Evolutionary conservation across 2,329 filamentous ascomycete genomes (phyloP), one percentile per base, ranked within the genome.

Genomic region (Arthrinium phaeospermum): DNA sequence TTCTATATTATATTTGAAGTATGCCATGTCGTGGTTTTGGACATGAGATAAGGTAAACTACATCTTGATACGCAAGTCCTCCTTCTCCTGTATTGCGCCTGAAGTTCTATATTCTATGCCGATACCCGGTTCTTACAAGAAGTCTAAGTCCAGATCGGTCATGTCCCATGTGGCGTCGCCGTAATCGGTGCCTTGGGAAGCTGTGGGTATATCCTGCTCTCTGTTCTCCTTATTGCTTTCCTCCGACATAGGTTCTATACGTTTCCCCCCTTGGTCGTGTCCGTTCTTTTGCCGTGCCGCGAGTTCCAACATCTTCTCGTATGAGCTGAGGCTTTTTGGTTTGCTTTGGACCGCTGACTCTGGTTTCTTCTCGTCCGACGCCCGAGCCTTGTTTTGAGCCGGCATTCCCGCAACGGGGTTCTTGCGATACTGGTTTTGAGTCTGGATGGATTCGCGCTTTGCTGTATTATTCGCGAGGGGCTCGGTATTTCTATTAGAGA

Each of bases 101-200:
- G 12, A 34, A 3, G 34, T n/a, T 61, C 57, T 22, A 37, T 41
- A 3, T 10, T 64, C 34, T 41, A 64, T 64, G 22, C 57, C 57
- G 13, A 41, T 41, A 64, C 57, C 57, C 30, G n/a, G 57, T 64
- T 47, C 67, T 49, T 69, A 69, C 22, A 49, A 24, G 22, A 69
- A 69, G 45, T 69, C 67, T 6, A 69, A 49, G 67, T 70, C 51
- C 14, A 70, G 22, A 22, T 76, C 75, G 37, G 77, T 75, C 19
- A 75, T 74, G 30, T 78, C 77, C 53, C 76, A 72, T 45, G 72
- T 74, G 13, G 71, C 71, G 16, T 79, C 78, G 7, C 79, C 78
- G 30, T 80, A 80, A 37, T 80, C 79, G 27, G 78, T 80, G 67
- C 79, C 79, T 64, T 79, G 78, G 2, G 78, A 79, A 13, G 75